Evolutionary conservation across 1,284 basidiomycete genomes (phyloP).

Genomic region (Chalciporus sp.): DNA sequence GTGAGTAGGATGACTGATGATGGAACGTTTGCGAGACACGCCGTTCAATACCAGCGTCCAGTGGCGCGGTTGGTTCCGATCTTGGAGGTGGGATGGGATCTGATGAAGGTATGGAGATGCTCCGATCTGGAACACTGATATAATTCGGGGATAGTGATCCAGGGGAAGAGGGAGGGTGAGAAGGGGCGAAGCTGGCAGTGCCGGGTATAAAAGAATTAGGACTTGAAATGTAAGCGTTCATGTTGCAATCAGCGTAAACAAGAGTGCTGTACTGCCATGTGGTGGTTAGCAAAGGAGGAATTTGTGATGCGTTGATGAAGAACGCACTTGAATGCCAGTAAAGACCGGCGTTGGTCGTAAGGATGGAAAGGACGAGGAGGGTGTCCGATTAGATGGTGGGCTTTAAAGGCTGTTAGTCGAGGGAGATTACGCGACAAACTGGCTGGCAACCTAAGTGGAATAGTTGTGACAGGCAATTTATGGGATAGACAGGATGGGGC

Average conservation of each 20-base stretch:
- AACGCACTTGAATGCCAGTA: not conserved
- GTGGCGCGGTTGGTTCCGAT: conserved; percentile 5
- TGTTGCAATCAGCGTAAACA: not conserved
- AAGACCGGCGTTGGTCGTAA: not conserved
- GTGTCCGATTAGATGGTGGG: conserved; percentile 3
- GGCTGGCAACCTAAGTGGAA: not conserved
- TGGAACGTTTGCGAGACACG: conserved; percentile 4
- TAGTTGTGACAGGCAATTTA: not conserved
- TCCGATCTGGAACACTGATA: conserved; percentile 2
- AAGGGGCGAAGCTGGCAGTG: not conserved
- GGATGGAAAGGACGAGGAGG: not conserved
- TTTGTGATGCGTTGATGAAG: no score
- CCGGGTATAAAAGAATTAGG: not conserved
- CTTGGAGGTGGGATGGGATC: conserved; percentile 4
- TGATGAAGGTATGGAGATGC: conserved; percentile 2
- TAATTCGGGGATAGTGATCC: conserved; percentile 3
- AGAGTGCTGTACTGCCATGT: not conserved
- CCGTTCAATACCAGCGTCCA: not conserved
- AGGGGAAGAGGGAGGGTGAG: conserved; percentile 8
- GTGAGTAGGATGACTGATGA: conserved; percentile 10
- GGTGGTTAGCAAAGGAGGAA: not conserved
- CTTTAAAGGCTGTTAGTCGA: not conserved
- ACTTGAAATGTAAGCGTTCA: conserved; percentile 5
- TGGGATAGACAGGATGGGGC: not conserved
- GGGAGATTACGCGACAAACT: not conserved